phyloP scores from a whole-genome alignment of 345 rosid genomes.

The Eucalyptus curtisii region DNA sequence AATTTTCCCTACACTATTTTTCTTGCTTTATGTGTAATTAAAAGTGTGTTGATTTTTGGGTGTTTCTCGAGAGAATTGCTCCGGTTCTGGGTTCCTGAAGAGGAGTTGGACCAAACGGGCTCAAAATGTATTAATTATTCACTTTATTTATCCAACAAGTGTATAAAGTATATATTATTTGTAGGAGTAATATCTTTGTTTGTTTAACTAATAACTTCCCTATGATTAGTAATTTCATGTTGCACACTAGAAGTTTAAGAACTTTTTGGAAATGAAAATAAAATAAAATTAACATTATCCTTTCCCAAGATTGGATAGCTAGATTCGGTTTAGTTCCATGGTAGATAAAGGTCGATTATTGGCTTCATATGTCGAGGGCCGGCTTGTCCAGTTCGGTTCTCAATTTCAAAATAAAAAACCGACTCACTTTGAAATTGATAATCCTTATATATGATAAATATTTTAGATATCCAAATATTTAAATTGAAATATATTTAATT shows the following conservation, averaged over 20 bases:
- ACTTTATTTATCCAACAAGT: neutral
- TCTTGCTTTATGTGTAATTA: neutral
- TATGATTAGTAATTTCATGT: fast-evolving
- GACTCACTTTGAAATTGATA: fast-evolving
- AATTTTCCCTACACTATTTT: neutral
- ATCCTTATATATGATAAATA: fast-evolving
- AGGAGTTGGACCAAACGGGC: fast-evolving
- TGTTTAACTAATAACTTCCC: neutral
- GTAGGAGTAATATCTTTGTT: no score
- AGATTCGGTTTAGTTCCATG: fast-evolving
- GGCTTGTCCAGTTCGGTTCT: fast-evolving
- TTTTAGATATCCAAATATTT: no score
- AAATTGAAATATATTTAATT: neutral
- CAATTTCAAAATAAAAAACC: no score
- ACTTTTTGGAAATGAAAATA: neutral
- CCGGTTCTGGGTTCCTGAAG: fast-evolving
- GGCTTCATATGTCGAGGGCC: fast-evolving
- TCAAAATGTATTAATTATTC: fast-evolving
- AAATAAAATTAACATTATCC: fast-evolving
- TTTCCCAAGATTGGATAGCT: no score
- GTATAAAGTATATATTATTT: no score
- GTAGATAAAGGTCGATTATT: fast-evolving
- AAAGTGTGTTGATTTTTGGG: fast-evolving
- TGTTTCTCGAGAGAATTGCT: fast-evolving
- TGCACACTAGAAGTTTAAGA: no score